These are phyloP conservation scores for Elaeis oleifera DNA, from an alignment of 202 grass and related monocot genomes.

Conservation along the genomic window DNA sequence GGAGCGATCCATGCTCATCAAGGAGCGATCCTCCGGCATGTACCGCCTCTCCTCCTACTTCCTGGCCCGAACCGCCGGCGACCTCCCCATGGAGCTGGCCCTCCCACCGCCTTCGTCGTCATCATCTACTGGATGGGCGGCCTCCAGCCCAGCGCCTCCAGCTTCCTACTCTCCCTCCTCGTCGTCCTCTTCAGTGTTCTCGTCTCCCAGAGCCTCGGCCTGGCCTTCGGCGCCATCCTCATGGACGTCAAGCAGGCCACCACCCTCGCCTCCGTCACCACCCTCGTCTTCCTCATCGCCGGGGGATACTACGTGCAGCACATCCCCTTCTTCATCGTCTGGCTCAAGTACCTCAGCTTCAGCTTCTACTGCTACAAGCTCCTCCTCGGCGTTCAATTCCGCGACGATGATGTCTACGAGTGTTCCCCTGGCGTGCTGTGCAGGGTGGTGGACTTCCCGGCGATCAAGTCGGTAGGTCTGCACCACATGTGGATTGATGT, in stretches of 20 bases:
- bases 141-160: constrained; percentile 37
- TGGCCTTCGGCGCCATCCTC: constrained; percentile 75
- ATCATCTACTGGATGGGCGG: constrained; percentile 99
- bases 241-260: constrained; percentile 99
- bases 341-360: constrained; percentile 91
- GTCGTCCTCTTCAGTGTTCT: constrained; percentile 85
- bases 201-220: constrained; percentile 90
- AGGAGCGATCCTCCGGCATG: constrained; percentile 79
- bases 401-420: constrained; percentile 36
- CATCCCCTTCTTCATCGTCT: constrained; percentile 71
- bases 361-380: constrained; percentile 99
- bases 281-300: constrained; percentile 95
- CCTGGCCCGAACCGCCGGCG: constrained; percentile 55
- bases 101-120: constrained; percentile 73
- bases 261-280: constrained; percentile 88
- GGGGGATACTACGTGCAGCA: constrained; percentile 97
- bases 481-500: constrained; percentile 72
- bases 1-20: constrained; percentile 73
- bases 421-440: constrained; percentile 40
- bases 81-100: constrained; percentile 97
- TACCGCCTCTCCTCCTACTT: constrained; percentile 96
- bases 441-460: constrained; percentile 58
- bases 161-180: constrained; percentile 63
- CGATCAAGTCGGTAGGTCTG: constrained; percentile 79
- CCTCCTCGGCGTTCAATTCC: constrained; percentile 74